Evolutionary conservation across 257 asterid species (phyloP), one percentile per base, ranked within the genome.

Genomic region (Przewalskia tangutica): DNA sequence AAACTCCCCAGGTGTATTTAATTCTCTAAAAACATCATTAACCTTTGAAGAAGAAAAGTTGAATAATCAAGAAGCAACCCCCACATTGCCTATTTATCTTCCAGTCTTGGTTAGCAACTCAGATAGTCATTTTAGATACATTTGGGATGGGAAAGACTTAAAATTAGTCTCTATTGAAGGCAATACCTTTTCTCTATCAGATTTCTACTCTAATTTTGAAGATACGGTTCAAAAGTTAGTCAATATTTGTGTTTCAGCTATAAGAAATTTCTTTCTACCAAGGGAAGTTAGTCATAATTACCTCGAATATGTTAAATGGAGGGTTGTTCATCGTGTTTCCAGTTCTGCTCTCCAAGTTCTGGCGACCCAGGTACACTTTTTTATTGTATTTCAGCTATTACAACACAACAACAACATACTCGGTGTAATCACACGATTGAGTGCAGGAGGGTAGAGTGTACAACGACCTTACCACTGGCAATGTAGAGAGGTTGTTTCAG

Each of bases 311-410:
- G 97, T 95, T 63, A 94, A 94, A 81, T 96, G 99, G 99, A 94
- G 94, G 87, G 89, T 96, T 60, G 88, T 94, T 90, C 99, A 96
- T 83, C 85, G 99, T 84, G 95, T 94, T 84, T 91, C 87, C 86
- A 92, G 98, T 92, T 96, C 98, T 44, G 93, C 99, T 81, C 95
- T 96, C 81, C 98, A 94, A 88, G 97, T 96, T 89, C 94, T 94
- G 81, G 99, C 99, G 3, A 96, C 99, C 44, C 98, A 94, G 98
- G 99, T 94, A 34, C 40, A 32, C 50, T 56, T 78, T 8, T 6
- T 10, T 63, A 1, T 51, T 14, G 8, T 42, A 27, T 44, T 60
- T 80, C 53, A 40, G 50, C 67, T 38, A 11, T n/a, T n/a, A n/a
- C n/a, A n/a, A n/a, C n/a, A n/a, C n/a, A n/a, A n/a, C n/a, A n/a